Evolutionary conservation across 495 filamentous ascomycete genomes (phyloP).

Genomic region (Xylaria flabelliformis): DNA sequence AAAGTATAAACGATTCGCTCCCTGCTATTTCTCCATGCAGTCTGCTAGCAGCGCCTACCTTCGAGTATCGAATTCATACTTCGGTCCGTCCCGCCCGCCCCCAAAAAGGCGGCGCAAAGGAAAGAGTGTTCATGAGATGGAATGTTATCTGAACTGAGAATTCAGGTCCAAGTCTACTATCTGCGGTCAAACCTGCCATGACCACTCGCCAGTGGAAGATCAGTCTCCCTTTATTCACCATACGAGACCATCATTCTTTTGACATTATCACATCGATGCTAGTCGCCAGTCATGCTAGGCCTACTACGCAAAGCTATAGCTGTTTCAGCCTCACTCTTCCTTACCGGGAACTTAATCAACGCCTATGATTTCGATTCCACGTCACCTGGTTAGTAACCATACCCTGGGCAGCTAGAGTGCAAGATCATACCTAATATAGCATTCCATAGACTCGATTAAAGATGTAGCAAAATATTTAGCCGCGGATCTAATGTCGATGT

Average conservation of each 20-base stretch:
- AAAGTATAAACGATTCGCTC: background rate
- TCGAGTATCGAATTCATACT: background rate
- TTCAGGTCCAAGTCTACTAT: background rate
- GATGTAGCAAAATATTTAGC: conserved; percentile 63
- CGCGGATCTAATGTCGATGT: conserved; percentile 72
- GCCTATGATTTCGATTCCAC: conserved; percentile 21
- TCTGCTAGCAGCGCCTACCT: conserved; percentile 5
- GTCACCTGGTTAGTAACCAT: conserved; percentile 19
- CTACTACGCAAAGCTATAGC: conserved; percentile 13
- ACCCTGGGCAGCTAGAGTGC: background rate
- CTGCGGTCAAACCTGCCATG: background rate
- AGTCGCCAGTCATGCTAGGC: background rate
- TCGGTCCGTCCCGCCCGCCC: conserved; percentile 3
- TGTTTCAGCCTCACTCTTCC: conserved; percentile 5
- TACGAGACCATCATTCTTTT: background rate
- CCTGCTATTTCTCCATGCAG: background rate
- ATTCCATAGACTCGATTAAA: conserved; percentile 66
- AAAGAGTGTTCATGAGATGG: background rate
- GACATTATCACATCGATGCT: background rate
- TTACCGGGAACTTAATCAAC: background rate
- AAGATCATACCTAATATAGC: background rate
- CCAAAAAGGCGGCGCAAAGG: background rate
- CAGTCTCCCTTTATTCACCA: background rate
- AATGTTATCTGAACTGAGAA: background rate
- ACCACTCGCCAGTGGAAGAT: background rate